Evolutionary conservation across 2,329 filamentous ascomycete genomes (phyloP).

Genomic region (Microdochium bolleyi): DNA sequence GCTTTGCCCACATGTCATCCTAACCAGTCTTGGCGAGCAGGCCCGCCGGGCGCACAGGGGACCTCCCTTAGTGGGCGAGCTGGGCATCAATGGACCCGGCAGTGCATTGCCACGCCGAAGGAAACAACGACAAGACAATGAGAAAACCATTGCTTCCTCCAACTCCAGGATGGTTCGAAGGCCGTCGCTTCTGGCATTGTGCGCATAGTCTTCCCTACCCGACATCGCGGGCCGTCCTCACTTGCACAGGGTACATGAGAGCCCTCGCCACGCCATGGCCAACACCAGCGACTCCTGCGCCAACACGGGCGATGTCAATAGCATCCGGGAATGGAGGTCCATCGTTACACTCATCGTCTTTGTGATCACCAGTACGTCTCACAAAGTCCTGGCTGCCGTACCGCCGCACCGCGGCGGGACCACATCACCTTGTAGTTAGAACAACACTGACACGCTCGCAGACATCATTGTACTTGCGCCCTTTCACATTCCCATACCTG

Average conservation of each 20-base stretch:
- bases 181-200: no score
- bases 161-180: not conserved
- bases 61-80: not conserved
- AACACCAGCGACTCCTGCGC: slow-evolving; percentile 17
- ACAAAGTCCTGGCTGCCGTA: not conserved
- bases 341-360: slow-evolving; percentile 65
- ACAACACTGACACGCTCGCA: slow-evolving; percentile 21
- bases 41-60: no score
- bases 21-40: no score
- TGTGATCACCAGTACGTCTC: slow-evolving; percentile 57
- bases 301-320: slow-evolving; percentile 29
- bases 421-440: not conserved
- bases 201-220: no score
- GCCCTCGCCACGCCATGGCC: slow-evolving; percentile 5
- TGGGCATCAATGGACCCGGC: not conserved
- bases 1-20: no score
- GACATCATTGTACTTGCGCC: slow-evolving; percentile 64
- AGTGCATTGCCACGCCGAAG: not conserved
- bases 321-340: slow-evolving; percentile 59
- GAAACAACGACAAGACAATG: not conserved
- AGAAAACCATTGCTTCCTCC: not conserved
- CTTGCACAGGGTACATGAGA: no score
- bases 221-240: no score
- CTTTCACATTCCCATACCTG: slow-evolving; percentile 53
- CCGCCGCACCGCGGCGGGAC: no score